Evolutionary conservation across 2,329 filamentous ascomycete species (phyloP).

Genomic region (Verticillium albo-atrum): DNA sequence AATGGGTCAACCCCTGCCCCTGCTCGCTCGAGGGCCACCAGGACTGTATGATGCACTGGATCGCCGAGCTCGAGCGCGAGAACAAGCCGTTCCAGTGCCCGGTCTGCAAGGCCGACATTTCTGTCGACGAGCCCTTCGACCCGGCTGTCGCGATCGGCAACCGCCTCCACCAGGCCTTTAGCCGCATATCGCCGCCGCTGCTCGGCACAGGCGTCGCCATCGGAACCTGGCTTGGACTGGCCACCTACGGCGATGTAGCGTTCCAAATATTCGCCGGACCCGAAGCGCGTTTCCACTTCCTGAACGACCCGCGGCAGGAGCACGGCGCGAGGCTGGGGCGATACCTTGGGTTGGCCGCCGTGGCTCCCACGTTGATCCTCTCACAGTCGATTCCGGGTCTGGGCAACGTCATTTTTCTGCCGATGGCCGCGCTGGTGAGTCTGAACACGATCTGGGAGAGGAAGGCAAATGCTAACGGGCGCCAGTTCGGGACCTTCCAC

Average conservation of each 20-base stretch:
- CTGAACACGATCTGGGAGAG: not conserved
- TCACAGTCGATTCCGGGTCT: slow-evolving; percentile 38
- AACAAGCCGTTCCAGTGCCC: slow-evolving; percentile 72
- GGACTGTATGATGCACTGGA: slow-evolving; percentile 84
- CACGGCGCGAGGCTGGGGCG: slow-evolving; percentile 10
- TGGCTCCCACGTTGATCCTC: slow-evolving; percentile 42
- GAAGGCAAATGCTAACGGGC: not conserved
- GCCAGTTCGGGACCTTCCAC: slow-evolving; percentile 43
- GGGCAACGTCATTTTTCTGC: slow-evolving; percentile 35
- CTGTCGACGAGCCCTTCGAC: slow-evolving; percentile 70
- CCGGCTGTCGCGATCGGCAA: slow-evolving; percentile 65
- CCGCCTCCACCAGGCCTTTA: slow-evolving; percentile 48
- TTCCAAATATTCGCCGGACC: slow-evolving; percentile 49
- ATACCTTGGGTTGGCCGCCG: slow-evolving; percentile 32
- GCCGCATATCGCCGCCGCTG: slow-evolving; percentile 57
- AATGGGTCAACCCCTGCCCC: slow-evolving; percentile 84
- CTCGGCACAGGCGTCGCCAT: slow-evolving; percentile 44
- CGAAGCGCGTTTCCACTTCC: slow-evolving; percentile 21
- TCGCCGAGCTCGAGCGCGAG: slow-evolving; percentile 76
- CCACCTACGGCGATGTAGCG: slow-evolving; percentile 48
- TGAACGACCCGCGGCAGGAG: slow-evolving; percentile 3
- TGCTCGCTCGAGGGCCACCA: slow-evolving; percentile 92
- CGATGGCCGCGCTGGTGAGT: slow-evolving; percentile 36
- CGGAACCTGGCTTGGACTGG: slow-evolving; percentile 47
- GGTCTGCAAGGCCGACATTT: slow-evolving; percentile 81